These are phyloP conservation scores for Dactylonectria estremocensis DNA, from an alignment of 2,329 filamentous ascomycete species.

Conservation along the genomic window DNA sequence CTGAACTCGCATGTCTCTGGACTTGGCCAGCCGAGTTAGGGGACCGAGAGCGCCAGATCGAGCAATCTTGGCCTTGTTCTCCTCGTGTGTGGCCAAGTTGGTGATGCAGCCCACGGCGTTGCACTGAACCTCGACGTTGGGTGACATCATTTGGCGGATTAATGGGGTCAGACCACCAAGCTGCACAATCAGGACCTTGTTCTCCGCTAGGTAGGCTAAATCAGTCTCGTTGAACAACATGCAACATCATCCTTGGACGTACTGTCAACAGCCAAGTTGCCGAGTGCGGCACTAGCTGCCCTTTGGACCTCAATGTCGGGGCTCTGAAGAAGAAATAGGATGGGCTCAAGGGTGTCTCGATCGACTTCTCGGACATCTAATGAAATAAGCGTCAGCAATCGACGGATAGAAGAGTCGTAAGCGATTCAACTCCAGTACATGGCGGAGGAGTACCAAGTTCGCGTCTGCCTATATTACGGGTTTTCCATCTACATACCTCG, in stretches of 20 bases:
- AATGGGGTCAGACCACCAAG: slow-evolving; percentile 91
- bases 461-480: background rate
- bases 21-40: slow-evolving; percentile 92
- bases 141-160: slow-evolving; percentile 98
- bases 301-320: slow-evolving; percentile 97
- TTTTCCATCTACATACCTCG: slow-evolving; percentile 75
- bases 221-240: slow-evolving; percentile 58
- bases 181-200: slow-evolving; percentile 96
- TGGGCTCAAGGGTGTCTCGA: slow-evolving; percentile 93
- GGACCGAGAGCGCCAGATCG: slow-evolving; percentile 93
- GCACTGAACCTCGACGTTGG: slow-evolving; percentile 98
- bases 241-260: slow-evolving; percentile 53
- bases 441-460: background rate
- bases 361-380: slow-evolving; percentile 97
- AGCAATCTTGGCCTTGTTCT: slow-evolving; percentile 99
- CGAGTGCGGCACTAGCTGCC: slow-evolving; percentile 94
- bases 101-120: slow-evolving; percentile 99
- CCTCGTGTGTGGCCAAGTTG: slow-evolving; percentile 97
- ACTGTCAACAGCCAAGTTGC: slow-evolving; percentile 98
- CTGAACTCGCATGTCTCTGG: slow-evolving; percentile 98
- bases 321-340: slow-evolving; percentile 94
- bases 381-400: slow-evolving; percentile 34
- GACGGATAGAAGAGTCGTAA: background rate
- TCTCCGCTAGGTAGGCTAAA: slow-evolving; percentile 78
- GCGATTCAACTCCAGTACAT: background rate